Evolutionary conservation across 176 grass and related monocot genomes (phyloP).

Genomic region (Musa itinerans): DNA sequence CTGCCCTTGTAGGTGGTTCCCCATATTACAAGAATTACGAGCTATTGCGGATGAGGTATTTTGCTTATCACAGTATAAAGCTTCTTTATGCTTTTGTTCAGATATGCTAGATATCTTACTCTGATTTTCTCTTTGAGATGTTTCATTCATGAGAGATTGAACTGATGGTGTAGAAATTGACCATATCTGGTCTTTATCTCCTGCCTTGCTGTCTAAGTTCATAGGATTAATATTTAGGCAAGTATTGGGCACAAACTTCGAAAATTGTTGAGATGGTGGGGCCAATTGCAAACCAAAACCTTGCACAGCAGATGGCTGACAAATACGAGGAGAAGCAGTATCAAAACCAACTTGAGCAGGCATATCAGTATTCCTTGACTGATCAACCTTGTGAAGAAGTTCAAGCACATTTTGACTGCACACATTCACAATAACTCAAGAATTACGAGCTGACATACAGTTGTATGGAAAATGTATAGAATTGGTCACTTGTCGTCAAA

Average conservation of each 20-base stretch:
- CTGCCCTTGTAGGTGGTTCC: background rate
- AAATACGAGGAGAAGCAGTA: conserved; percentile 1
- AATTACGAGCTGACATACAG: background rate
- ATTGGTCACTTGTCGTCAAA: background rate
- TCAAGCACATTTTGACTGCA: conserved; percentile 25
- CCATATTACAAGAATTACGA: background rate
- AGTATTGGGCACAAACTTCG: no score
- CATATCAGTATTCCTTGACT: conserved; percentile 10
- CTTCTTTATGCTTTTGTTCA: conserved; percentile 8
- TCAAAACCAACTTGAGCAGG: background rate
- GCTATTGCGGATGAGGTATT: no score
- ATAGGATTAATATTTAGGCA: background rate
- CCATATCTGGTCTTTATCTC: background rate
- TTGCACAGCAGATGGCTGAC: conserved; percentile 2
- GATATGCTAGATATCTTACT: conserved; percentile 3
- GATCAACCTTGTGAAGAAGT: conserved; percentile 24
- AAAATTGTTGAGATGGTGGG: conserved; percentile 11
- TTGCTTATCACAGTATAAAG: no score
- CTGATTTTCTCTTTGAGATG: conserved; percentile 16
- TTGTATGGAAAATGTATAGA: background rate
- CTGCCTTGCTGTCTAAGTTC: background rate
- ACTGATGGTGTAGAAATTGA: background rate
- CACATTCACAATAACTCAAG: background rate
- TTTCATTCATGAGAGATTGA: background rate
- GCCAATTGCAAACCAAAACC: conserved; percentile 18